These are phyloP conservation scores for Alternaria incomplexa DNA, from an alignment of 2,329 filamentous ascomycete genomes.

Conservation along the genomic window DNA sequence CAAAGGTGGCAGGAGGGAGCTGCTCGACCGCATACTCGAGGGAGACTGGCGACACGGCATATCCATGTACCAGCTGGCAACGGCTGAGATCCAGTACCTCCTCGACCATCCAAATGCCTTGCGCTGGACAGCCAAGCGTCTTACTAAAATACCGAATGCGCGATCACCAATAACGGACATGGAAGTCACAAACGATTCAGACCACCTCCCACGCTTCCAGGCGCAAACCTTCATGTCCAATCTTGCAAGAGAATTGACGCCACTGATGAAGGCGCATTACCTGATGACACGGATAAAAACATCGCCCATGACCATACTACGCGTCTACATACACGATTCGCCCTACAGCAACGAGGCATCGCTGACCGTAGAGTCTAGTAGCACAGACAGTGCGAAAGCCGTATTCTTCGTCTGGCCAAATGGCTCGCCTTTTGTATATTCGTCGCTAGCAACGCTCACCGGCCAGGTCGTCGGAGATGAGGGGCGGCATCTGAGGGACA, in stretches of 20 bases:
- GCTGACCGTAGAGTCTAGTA: conserved; percentile 37
- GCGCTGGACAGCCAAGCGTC: conserved; percentile 61
- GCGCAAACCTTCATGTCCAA: conserved; percentile 79
- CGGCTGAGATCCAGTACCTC: conserved; percentile 60
- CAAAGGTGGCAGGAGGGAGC: conserved; percentile 60
- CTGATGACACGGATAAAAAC: conserved; percentile 74
- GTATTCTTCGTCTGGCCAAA: conserved; percentile 85
- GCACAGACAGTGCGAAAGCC: conserved; percentile 68
- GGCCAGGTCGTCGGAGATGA: conserved; percentile 45
- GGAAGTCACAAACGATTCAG: conserved; percentile 49
- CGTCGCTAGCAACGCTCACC: conserved; percentile 56
- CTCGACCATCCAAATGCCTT: conserved; percentile 59
- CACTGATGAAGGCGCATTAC: conserved; percentile 84
- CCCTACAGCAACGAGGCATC: conserved; percentile 69
- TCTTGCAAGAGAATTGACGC: conserved; percentile 75
- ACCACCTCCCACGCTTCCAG: conserved; percentile 72
- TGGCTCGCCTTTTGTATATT: conserved; percentile 76
- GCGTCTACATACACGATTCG: conserved; percentile 79
- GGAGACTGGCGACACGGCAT: conserved; percentile 64
- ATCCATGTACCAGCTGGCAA: conserved; percentile 62
- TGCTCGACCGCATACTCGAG: conserved; percentile 62
- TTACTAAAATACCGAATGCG: conserved; percentile 45
- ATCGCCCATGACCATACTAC: conserved; percentile 74
- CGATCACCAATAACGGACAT: conserved; percentile 35
- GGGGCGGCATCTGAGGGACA: conserved; percentile 65